Percentiles rank a stretch among this genome's conserved stretches.
Evolutionary conservation across 2,329 filamentous ascomycete genomes (phyloP).

Genomic region (Paramyrothecium sp.): DNA sequence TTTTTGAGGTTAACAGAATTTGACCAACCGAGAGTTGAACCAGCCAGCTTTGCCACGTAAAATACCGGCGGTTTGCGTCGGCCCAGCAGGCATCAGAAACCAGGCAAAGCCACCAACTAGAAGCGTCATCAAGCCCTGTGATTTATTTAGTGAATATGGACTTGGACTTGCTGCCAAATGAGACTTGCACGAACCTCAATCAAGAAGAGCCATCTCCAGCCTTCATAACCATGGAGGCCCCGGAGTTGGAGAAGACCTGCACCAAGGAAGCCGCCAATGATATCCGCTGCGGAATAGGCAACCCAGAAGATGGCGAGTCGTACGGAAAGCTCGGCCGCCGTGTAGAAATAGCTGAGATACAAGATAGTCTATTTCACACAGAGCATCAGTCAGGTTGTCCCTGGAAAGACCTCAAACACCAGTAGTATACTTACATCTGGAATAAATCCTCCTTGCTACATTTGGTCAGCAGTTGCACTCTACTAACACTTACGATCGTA

Average conservation of each 20-base stretch:
- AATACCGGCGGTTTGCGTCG: constrained; percentile 49
- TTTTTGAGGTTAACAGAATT: neutral
- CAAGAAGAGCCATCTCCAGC: constrained; percentile 40
- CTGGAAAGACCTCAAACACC: neutral
- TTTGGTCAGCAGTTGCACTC: neutral
- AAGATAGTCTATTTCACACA: constrained; percentile 19
- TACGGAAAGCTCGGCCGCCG: constrained; percentile 16
- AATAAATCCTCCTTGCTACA: constrained; percentile 42
- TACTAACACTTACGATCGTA: neutral
- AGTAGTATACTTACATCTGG: constrained; percentile 31
- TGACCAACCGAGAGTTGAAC: constrained; percentile 15
- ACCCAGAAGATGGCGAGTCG: constrained; percentile 14
- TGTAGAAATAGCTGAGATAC: constrained; percentile 35
- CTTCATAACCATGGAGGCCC: constrained; percentile 16
- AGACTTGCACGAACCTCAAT: constrained; percentile 20
- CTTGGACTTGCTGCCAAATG: neutral
- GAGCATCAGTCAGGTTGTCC: neutral
- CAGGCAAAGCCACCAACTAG: constrained; percentile 16
- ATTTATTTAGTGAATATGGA: too few species aligned
- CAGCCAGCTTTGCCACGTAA: constrained; percentile 48
- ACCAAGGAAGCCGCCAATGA: constrained; percentile 17
- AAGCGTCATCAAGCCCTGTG: constrained; percentile 25
- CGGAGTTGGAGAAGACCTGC: constrained; percentile 19
- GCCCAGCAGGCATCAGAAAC: constrained; percentile 20
- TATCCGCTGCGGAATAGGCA: constrained; percentile 8